These are phyloP conservation scores for Solidago caesia DNA, from an alignment of 129 eudicot species.

Conservation along the genomic window DNA sequence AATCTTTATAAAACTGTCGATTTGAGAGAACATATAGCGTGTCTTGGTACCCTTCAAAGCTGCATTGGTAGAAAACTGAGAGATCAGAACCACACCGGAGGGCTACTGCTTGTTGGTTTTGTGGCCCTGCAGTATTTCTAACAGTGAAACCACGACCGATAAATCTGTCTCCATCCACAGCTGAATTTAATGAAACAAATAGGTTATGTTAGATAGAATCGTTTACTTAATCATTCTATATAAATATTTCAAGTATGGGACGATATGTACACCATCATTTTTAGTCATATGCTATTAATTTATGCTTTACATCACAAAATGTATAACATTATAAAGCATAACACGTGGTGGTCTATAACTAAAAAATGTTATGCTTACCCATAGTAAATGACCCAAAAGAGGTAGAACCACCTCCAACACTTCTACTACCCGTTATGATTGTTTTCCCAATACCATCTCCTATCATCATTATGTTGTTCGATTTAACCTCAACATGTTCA, in stretches of 20 bases:
- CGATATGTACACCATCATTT: too few relatives aligned
- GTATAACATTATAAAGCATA: too few relatives aligned
- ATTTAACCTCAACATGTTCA: slow-evolving; percentile 46
- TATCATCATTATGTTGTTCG: slow-evolving; percentile 55
- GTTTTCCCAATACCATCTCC: slow-evolving; percentile 91
- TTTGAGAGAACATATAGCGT: slow-evolving; percentile 58
- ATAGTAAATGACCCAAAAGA: slow-evolving; percentile 64
- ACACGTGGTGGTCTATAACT: background rate
- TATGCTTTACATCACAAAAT: too few relatives aligned
- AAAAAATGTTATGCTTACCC: slow-evolving; percentile 44
- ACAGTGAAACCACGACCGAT: slow-evolving; percentile 67
- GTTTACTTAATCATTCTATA: too few relatives aligned
- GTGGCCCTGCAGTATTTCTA: slow-evolving; percentile 65
- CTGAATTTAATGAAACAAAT: slow-evolving; percentile 26
- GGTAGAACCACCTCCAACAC: slow-evolving; percentile 75
- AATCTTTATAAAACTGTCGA: slow-evolving; percentile 59
- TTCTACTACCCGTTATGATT: slow-evolving; percentile 67
- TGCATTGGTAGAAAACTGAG: slow-evolving; percentile 69
- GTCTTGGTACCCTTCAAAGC: slow-evolving; percentile 83
- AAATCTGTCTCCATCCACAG: slow-evolving; percentile 52
- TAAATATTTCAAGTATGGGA: too few relatives aligned
- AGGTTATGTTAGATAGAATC: background rate
- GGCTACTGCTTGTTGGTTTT: slow-evolving; percentile 73
- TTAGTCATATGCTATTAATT: too few relatives aligned
- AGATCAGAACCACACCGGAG: slow-evolving; percentile 60